Evolutionary conservation across 2,329 filamentous ascomycete genomes (phyloP).

Genomic region (Cladophialophora yegresii): DNA sequence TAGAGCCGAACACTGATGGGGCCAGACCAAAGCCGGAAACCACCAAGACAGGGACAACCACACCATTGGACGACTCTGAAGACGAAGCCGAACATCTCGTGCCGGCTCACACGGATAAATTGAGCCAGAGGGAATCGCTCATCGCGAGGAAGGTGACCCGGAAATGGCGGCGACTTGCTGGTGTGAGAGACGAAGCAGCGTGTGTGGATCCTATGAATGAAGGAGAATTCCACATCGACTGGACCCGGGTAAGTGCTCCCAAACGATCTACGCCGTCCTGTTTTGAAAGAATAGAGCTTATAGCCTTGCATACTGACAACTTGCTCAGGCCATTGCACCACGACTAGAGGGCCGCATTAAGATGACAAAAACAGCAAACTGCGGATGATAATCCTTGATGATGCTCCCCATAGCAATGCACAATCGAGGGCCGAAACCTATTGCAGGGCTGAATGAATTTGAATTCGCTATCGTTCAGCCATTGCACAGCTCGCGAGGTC

Average conservation of each 20-base stretch:
- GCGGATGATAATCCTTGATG: not conserved
- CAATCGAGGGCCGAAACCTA: not conserved
- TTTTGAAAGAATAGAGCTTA: not conserved
- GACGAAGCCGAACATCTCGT: slow-evolving; percentile 45
- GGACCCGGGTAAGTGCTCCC: slow-evolving; percentile 31
- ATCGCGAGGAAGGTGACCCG: slow-evolving; percentile 34
- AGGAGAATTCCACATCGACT: slow-evolving; percentile 35
- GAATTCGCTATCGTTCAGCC: not conserved
- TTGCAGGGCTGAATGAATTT: not conserved
- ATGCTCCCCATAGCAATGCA: not conserved
- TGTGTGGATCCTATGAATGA: slow-evolving; percentile 33
- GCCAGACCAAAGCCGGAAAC: slow-evolving; percentile 8
- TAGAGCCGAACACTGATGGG: slow-evolving; percentile 24
- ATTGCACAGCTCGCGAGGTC: not conserved
- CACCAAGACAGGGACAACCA: slow-evolving; percentile 37
- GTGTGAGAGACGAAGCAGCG: slow-evolving; percentile 24
- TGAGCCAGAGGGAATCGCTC: slow-evolving; percentile 36
- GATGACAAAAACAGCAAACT: slow-evolving; percentile 19
- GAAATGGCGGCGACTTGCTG: slow-evolving; percentile 35
- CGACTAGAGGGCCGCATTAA: slow-evolving; percentile 73
- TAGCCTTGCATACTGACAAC: not conserved
- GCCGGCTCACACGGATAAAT: slow-evolving; percentile 8
- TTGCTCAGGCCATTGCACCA: slow-evolving; percentile 68
- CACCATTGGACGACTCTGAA: slow-evolving; percentile 50
- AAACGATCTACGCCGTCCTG: not conserved